phyloP scores from a whole-genome alignment of 1,139 yeast genomes.

The Kodamaea anthophila region DNA sequence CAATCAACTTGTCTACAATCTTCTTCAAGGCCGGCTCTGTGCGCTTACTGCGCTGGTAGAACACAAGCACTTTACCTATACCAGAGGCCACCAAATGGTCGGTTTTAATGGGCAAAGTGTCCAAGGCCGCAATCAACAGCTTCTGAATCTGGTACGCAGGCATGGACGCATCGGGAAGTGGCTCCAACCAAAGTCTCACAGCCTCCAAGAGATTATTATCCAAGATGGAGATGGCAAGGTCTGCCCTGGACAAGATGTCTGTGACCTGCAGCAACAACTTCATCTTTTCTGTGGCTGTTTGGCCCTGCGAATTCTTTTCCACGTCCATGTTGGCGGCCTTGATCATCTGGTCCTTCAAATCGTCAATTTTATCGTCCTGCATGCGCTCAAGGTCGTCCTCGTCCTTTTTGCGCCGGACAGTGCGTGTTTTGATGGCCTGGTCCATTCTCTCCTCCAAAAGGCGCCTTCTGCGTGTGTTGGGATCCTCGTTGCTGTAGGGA shows the following conservation, averaged over 20 bases:
- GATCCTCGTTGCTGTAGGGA: slow-evolving; percentile 33
- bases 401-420: slow-evolving; percentile 56
- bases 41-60: slow-evolving; percentile 84
- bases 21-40: slow-evolving; percentile 85
- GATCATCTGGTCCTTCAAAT: slow-evolving; percentile 84
- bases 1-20: slow-evolving; percentile 82
- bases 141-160: slow-evolving; percentile 96
- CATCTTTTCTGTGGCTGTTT: slow-evolving; percentile 83
- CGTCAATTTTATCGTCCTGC: slow-evolving; percentile 86
- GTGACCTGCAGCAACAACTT: slow-evolving; percentile 75
- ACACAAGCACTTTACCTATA: slow-evolving; percentile 88
- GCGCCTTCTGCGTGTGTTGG: slow-evolving; percentile 56
- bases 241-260: slow-evolving; percentile 71
- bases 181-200: slow-evolving; percentile 95
- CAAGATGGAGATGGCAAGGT: slow-evolving; percentile 83
- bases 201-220: slow-evolving; percentile 93
- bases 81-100: slow-evolving; percentile 94
- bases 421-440: slow-evolving; percentile 63
- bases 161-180: slow-evolving; percentile 93
- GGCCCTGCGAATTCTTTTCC: slow-evolving; percentile 69
- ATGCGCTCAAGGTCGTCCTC: slow-evolving; percentile 92
- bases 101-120: slow-evolving; percentile 83
- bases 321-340: slow-evolving; percentile 88
- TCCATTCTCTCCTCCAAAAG: slow-evolving; percentile 78
- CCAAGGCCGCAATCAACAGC: slow-evolving; percentile 69